These are phyloP conservation scores for Dactylellina leptospora DNA, from an alignment of 2,329 filamentous ascomycete genomes.

Conservation along the genomic window DNA sequence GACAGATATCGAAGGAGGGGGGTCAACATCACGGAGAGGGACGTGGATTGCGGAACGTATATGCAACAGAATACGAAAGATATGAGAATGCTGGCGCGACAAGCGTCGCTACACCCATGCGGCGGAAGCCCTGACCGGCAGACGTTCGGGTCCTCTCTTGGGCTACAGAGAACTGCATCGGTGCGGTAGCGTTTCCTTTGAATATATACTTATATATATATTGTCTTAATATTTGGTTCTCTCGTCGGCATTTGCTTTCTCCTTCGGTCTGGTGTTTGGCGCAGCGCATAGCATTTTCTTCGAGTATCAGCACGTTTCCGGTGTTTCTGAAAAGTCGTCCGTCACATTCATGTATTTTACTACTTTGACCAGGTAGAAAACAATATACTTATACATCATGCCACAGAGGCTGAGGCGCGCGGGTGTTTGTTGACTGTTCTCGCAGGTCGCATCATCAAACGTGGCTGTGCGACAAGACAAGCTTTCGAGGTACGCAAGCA, in stretches of 20 bases:
- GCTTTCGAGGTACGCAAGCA: conserved; percentile 45
- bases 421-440: no score
- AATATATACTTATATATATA: not conserved
- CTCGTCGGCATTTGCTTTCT: not conserved
- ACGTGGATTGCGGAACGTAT: conserved; percentile 29
- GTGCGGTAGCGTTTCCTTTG: not conserved
- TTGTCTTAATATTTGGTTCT: not conserved
- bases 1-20: conserved; percentile 44
- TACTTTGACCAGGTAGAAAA: not conserved
- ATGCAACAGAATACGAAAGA: conserved; percentile 47
- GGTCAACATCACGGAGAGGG: conserved; percentile 39
- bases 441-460: conserved; percentile 34
- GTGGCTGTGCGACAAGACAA: conserved; percentile 49
- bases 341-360: not conserved
- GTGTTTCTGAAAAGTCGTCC: not conserved
- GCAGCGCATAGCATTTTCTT: not conserved
- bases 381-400: not conserved
- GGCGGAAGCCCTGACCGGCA: conserved; percentile 22
- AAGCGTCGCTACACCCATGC: conserved; percentile 37
- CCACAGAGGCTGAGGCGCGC: no score
- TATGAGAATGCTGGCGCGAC: conserved; percentile 39
- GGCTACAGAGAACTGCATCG: not conserved
- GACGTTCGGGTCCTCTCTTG: not conserved
- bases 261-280: conserved; percentile 1
- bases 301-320: conserved; percentile 9